Evolutionary conservation across 257 asterid species (phyloP), one percentile per base, ranked within the genome.

Genomic region (Echites panduratus): DNA sequence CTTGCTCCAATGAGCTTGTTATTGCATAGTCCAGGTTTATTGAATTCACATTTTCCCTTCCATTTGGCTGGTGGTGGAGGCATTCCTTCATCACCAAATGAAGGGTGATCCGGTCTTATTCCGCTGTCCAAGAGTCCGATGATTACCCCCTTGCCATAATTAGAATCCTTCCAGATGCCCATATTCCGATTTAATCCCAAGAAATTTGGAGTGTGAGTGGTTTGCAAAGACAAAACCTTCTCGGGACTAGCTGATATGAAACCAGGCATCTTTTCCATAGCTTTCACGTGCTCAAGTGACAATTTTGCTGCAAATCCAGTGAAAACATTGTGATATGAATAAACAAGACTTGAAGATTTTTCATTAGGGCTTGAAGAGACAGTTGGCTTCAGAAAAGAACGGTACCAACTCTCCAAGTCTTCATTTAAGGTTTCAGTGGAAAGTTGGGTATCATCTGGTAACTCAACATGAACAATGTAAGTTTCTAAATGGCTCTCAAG

Each of bases 1-100:
- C 88, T 78, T 0, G 87, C 88, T 54, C 94, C 94, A 5, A 86
- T 86, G 63, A 88, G 76, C 74, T 86, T 86, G 67, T 84, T 88
- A 52, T 88, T 88, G 17, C 90, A 85, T 3, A 35, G 73, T 0
- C 24, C 70, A 0, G 63, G 59, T 32, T 32, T 32, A 43, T 65
- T 71, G 40, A 75, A 78, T 27, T 85, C 81, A 14, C 89, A 87
- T 38, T 14, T 70, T 12, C 88, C 92, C 56, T 78, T 81, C 89
- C 92, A 87, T 45, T 76, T 83, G 6, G 83, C 77, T 0, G 88
- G 89, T 0, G 90, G 87, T 5, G 86, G 81, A 0, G 89, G 85
- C 83, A 87, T 73, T 27, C 87, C 87, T 43, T 71, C 77, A 9
- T 84, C 89, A 4, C 74, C 68, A 58, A 87, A 87, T 0, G 90